Base-by-base conservation (phyloP, 139 green algal genomes). In the Nannochloris sp. region DNA sequence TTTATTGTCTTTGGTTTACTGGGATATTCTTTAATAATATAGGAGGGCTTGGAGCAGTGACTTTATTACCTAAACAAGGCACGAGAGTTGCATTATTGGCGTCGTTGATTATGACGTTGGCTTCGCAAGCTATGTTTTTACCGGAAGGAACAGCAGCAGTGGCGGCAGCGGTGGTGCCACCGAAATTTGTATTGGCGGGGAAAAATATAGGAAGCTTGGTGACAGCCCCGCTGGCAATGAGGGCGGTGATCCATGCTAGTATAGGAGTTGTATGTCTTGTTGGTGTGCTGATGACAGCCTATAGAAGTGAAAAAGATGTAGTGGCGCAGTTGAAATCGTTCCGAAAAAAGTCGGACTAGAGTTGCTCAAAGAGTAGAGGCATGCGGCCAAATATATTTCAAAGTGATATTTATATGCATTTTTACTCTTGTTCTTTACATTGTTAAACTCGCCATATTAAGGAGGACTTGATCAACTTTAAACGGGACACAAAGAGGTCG, bases 1-100 rank as follows among this genome's bases (percentile, higher is more conserved):
- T 38, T 0, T 90, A 85, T 46, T 92, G 80, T 6, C 44, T 82
- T 2, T 69, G 46, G 55, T 94, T 82, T 39, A 68, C 69, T 23
- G 7, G 24, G 8, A 37, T 23, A 29, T 58, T 65, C 12, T 75
- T 74, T 47, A 25, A 8, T 15, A 33, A 29, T 6, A 57, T 57
- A 31, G 19, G 32, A 31, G 57, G 31, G 32, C 5, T 58, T 27
- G 8, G 10, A 39, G 33, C 13, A 0, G 14, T 65, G 25, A 34
- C 14, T 25, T 45, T 65, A 10, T 4, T 27, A 10, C 59, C 59
- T 30, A 32, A 13, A 23, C 12, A 3, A 19, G 19, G 13, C 9
- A 65, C 59, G 25, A 35, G 37, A 29, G 7, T 37, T n/a, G 4
- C 32, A 7, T 23, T 65, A 25, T 13, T 36, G 27, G 12, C 23